phyloP scores from a whole-genome alignment of 805 yeast genomes.

The Candida nanaspora region DNA sequence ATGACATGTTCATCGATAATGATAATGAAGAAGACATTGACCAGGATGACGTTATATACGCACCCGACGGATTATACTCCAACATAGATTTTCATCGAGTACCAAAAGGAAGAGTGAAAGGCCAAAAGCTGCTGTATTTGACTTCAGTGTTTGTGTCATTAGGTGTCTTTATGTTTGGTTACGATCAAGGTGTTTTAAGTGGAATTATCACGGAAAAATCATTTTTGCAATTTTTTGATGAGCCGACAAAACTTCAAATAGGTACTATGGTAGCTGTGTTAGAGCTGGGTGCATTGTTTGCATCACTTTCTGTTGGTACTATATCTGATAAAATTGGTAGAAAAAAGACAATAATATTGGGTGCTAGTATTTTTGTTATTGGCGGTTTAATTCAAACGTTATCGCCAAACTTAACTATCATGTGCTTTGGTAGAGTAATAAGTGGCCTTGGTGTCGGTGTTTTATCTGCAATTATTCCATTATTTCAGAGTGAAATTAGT shows the following conservation, averaged over 20 bases:
- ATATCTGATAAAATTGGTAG: conserved; percentile 77
- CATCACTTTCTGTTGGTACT: conserved; percentile 67
- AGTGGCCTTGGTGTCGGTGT: conserved; percentile 87
- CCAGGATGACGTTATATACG: conserved; percentile 1
- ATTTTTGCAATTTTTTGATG: conserved; percentile 56
- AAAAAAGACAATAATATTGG: conserved; percentile 64
- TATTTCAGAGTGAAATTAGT: conserved; percentile 82
- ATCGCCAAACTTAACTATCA: conserved; percentile 42
- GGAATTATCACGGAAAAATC: conserved; percentile 70
- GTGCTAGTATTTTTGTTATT: conserved; percentile 64
- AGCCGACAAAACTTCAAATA: conserved; percentile 63
- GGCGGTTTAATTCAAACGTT: conserved; percentile 73
- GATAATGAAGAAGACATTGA: conserved; percentile 9
- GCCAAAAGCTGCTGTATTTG: conserved; percentile 17
- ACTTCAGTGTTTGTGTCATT: conserved; percentile 16
- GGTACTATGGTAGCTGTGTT: conserved; percentile 83
- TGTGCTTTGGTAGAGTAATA: conserved; percentile 70
- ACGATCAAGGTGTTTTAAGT: conserved; percentile 72
- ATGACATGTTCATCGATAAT: not conserved
- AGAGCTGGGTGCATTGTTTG: conserved; percentile 75
- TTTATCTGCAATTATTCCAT: conserved; percentile 76
- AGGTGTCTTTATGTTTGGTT: conserved; percentile 56
- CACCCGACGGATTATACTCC: not conserved
- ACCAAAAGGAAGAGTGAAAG: conserved; percentile 12
- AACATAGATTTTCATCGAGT: conserved; percentile 14